Evolutionary conservation across 768 basidiomycete species (phyloP), one percentile per base, ranked within the genome.

Genomic region (Pisolithus sp.): DNA sequence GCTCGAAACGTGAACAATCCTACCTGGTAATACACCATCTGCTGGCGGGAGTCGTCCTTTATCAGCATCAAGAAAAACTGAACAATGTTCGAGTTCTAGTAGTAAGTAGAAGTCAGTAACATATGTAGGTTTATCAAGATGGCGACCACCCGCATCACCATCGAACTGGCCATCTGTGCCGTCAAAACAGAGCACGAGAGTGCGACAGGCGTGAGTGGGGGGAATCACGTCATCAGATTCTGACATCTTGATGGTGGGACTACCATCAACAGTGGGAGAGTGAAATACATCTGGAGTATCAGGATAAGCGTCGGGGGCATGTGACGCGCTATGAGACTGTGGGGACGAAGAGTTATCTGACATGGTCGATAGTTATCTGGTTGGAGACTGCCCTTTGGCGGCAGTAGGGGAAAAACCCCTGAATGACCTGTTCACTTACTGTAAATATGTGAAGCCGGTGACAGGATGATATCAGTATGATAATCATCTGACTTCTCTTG

Each of bases 21-120:
- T 49, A 80, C 86, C 72, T 89, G 86, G 62, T 89, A 89, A 57
- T 89, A 89, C 1, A 85, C 83, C 61, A 87, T 71, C 59, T 89
- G 86, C 49, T 81, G 68, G 13, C 60, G 53, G 24, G 72, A 70
- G 54, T 82, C 75, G 45, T 84, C 82, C 64, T 87, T 88, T 70
- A 80, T 82, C 53, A 88, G 63, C 76, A 84, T 76, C 4, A 81
- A 77, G 60, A 86, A 82, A 48, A 87, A 71, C 51, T 84, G 77
- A 34, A 87, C 73, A 48, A 88, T 73, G 54, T 87, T 88, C 15
- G 86, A 86, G 59, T 88, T 88, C 83, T 86, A 54, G 7, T 40
- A 42, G 44, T n/a, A 56, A 17, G 43, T 45, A 4, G 26, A 30
- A 28, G 26, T 26, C 24, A 56, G 21, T 31, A 28, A 45, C 36